Evolutionary conservation across 257 asterid genomes (phyloP).

Genomic region (Capsicum chinense): DNA sequence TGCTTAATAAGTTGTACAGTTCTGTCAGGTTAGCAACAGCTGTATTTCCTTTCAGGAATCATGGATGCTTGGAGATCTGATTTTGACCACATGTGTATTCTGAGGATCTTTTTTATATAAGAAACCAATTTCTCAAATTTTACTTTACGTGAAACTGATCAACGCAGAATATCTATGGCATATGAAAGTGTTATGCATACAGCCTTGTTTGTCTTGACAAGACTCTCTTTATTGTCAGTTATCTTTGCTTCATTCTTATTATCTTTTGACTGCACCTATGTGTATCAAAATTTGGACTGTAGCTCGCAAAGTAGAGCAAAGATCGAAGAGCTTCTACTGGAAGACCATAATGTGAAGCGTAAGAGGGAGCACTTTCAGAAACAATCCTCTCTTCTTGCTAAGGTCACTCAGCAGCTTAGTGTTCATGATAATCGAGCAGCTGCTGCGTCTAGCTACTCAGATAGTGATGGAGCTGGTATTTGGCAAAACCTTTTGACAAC

Average conservation of each 20-base stretch:
- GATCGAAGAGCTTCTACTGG: constrained; percentile 42
- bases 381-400: constrained; percentile 42
- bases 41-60: constrained; percentile 23
- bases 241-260: constrained; percentile 3
- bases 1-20: constrained; percentile 91
- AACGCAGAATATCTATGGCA: constrained; percentile 14
- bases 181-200: constrained; percentile 3
- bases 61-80: neutral
- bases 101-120: constrained; percentile 19
- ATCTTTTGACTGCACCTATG: neutral
- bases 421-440: constrained; percentile 40
- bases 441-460: constrained; percentile 37
- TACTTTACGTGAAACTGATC: neutral
- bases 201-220: neutral
- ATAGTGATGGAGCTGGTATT: constrained; percentile 38
- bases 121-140: neutral
- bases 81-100: constrained; percentile 4
- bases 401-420: constrained; percentile 39
- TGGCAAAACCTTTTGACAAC: neutral
- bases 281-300: neutral
- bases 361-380: constrained; percentile 41
- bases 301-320: constrained; percentile 41
- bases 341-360: constrained; percentile 43
- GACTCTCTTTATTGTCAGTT: constrained; percentile 16
- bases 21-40: constrained; percentile 67